Evolutionary conservation across 1,139 yeast genomes (phyloP), one percentile per base, ranked within the genome.

Genomic region (Candida labiduridarum): DNA sequence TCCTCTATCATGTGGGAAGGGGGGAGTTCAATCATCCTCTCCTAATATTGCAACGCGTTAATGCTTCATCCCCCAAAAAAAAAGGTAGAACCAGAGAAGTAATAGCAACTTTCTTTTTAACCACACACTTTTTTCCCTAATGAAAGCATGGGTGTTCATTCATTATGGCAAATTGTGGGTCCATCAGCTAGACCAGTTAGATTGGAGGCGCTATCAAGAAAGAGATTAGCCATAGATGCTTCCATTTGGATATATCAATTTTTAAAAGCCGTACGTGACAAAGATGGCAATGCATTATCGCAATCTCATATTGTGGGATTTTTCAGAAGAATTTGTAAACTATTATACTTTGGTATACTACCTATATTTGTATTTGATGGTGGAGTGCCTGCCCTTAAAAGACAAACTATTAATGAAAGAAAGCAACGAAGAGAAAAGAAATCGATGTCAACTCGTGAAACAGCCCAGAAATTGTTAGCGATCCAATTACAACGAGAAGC

Each of bases 191-290:
- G 89, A 49, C 97, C 99, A 0, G 96, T 94, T 2, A 78, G 94
- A 49, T 77, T 95, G 31, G 99, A 94, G 64, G 86, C 96, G 0
- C 75, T 94, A 41, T 72, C 83, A 16, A 82, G 91, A 53, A 87
- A 87, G 64, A 76, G 81, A 52, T 73, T 95, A 59, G 99, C 99
- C 0, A 95, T 95, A 10, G 99, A 95, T 74, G 99, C 99, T 0
- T 92, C 98, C 2, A 95, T 95, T 57, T 95, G 99, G 99, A 89
- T 95, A 49, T 95, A 95, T 65, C 99, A 95, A 66, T 95, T 95
- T 63, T 73, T 95, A 56, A 94, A 92, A 64, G 99, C 99, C 0
- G 96, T 94, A 22, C 78, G 99, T 59, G 97, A 91, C 63, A 72
- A 82, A 42, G 88, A 88, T 41, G 99, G 98, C 15, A 83, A 88